Evolutionary conservation across 257 asterid genomes (phyloP).

Genomic region (Solanum arcanum): DNA sequence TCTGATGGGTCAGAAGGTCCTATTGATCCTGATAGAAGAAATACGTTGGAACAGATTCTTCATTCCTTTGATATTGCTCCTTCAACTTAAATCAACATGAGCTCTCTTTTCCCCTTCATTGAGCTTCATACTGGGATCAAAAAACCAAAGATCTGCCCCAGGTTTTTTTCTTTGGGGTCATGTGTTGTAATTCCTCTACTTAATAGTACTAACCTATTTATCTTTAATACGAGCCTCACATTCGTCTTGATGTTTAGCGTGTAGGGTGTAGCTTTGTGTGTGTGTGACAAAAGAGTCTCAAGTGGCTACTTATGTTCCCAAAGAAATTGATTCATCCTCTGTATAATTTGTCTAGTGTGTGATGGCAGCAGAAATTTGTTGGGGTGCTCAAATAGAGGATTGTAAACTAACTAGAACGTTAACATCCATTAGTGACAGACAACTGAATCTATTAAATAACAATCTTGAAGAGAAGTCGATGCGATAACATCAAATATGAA

Average conservation of each 20-base stretch:
- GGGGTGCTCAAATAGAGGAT: background rate
- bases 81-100: conserved; percentile 16
- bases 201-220: background rate
- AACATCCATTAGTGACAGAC: background rate
- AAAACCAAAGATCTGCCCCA: background rate
- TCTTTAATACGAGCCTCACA: background rate
- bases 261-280: background rate
- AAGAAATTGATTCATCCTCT: background rate
- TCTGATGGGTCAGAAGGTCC: conserved; percentile 61
- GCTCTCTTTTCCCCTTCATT: background rate
- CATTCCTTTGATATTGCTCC: conserved; percentile 66
- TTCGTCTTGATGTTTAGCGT: background rate
- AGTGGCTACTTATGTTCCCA: background rate
- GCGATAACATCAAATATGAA: background rate
- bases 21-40: conserved; percentile 37
- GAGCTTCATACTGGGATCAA: background rate
- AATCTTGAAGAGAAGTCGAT: background rate
- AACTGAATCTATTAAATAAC: background rate
- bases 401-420: background rate
- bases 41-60: conserved; percentile 53
- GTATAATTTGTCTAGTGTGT: background rate
- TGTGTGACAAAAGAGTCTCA: background rate
- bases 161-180: background rate
- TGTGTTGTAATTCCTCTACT: background rate
- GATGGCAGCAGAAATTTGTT: background rate